phyloP scores from a whole-genome alignment of 371 early-diverging fungal species.

The Coelomomyces lativittatus region DNA sequence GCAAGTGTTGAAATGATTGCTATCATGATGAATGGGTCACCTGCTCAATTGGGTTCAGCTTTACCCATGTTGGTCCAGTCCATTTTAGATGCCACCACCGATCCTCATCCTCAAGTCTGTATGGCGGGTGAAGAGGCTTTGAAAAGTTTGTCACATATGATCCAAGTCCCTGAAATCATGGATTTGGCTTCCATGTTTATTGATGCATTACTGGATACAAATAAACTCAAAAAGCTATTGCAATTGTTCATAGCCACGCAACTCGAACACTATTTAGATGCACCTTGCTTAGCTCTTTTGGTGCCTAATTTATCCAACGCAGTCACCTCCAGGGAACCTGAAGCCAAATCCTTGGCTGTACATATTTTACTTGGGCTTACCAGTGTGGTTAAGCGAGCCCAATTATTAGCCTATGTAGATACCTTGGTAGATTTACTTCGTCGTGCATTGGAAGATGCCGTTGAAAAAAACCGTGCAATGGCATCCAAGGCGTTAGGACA shows the following conservation, averaged over 20 bases:
- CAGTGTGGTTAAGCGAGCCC: constrained; percentile 69
- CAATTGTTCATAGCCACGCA: constrained; percentile 70
- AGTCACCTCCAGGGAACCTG: constrained; percentile 67
- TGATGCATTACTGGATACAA: constrained; percentile 67
- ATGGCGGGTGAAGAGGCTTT: constrained; percentile 72
- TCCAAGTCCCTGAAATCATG: constrained; percentile 91
- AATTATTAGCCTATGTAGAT: constrained; percentile 68
- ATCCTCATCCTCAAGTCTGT: constrained; percentile 81
- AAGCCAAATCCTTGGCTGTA: constrained; percentile 78
- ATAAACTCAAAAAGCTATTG: constrained; percentile 62
- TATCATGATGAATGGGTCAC: constrained; percentile 85
- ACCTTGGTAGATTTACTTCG: constrained; percentile 67
- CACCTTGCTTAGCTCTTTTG: constrained; percentile 82
- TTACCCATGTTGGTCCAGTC: constrained; percentile 82
- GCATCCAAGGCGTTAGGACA: constrained; percentile 82
- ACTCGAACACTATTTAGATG: constrained; percentile 92
- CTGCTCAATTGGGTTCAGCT: constrained; percentile 76
- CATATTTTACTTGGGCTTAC: constrained; percentile 96
- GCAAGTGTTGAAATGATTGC: constrained; percentile 88
- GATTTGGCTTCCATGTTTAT: constrained; percentile 67
- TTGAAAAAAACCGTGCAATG: constrained; percentile 84
- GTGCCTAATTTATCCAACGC: constrained; percentile 88
- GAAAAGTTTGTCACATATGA: constrained; percentile 73
- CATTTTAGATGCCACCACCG: constrained; percentile 71
- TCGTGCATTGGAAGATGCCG: constrained; percentile 79